Evolutionary conservation across 2,329 filamentous ascomycete genomes (phyloP), one percentile per base, ranked within the genome.

Genomic region (Pseudogymnoascus sp.): DNA sequence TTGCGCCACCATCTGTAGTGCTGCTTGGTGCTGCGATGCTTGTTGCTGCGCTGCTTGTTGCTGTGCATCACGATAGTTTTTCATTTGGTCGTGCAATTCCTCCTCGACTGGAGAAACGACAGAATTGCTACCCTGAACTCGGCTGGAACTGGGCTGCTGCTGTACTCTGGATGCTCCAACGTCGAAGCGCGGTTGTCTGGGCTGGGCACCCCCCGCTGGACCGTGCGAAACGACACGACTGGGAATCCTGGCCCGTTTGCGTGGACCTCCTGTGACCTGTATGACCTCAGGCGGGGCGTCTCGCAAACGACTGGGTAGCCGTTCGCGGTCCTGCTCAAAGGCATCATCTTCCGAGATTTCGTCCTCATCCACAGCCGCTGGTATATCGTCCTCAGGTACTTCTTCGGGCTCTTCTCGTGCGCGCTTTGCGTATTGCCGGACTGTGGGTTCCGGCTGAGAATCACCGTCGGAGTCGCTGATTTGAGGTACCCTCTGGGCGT

Each of bases 301-400:
- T 1, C 47, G 47, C n/a, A 54, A 6, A 25, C 47, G 47, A 32
- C 9, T 12, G 18, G 28, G 47, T 54, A 54, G 47, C n/a, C 4
- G n/a, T n/a, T 75, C 6, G 67, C n/a, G 67, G 58, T 74, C 71
- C 2, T 68, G 69, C 38, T 78, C 74, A 62, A 80, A 81, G 1
- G 72, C 77, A 47, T 76, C 75, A 7, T 78, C 76, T 54, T 74
- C 73, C 8, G 69, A 68, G n/a, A 32, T 43, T 3, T 61, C 62
- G 16, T 47, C 54, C 6, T 47, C 57, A 54, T 20, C 47, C 28
- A 32, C 28, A 18, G 47, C n/a, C 25, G 47, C 47, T 12, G n/a
- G n/a, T 14, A 54, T 12, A 12, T 32, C 47, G 9, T 18, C n/a
- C 14, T 54, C 47, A 32, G 47, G 12, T 1, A 12, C n/a, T 54